A percentile compares a stretch with the other conserved stretches of the same genome.
Evolutionary conservation across 2,329 filamentous ascomycete genomes (phyloP).

Genomic region (Podosphaera aphanis): DNA sequence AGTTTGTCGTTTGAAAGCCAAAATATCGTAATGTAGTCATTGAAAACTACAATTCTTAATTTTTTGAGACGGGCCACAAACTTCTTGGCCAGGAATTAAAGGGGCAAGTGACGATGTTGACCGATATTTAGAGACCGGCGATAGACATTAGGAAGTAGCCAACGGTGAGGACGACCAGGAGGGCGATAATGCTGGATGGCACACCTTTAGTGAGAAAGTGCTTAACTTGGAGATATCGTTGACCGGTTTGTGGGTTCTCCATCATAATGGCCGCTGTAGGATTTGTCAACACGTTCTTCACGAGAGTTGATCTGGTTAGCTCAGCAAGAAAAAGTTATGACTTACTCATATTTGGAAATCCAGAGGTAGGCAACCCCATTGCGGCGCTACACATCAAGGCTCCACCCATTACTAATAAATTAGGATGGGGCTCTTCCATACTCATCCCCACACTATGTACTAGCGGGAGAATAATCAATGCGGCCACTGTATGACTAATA

Average conservation of each 20-base stretch:
- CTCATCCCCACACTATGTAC: constrained; percentile 63
- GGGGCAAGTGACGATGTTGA: no score
- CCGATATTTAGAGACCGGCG: constrained; percentile 7
- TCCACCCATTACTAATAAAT: constrained; percentile 81
- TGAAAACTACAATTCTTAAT: no score
- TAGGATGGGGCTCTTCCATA: constrained; percentile 81
- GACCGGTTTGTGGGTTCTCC: constrained; percentile 75
- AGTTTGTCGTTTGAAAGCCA: no score
- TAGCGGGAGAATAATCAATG: constrained; percentile 78
- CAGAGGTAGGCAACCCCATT: constrained; percentile 87
- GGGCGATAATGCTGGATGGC: constrained; percentile 61
- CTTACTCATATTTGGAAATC: constrained; percentile 99
- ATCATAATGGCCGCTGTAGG: constrained; percentile 85
- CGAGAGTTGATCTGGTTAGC: not conserved
- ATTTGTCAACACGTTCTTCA: constrained; percentile 5
- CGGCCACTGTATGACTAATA: constrained; percentile 91
- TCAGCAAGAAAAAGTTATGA: constrained; percentile 16
- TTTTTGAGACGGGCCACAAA: no score
- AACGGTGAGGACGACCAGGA: constrained; percentile 62
- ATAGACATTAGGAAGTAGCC: constrained; percentile 72
- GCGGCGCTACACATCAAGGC: constrained; percentile 95
- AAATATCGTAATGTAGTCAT: no score
- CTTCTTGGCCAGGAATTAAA: no score
- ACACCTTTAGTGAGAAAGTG: constrained; percentile 92
- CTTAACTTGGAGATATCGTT: constrained; percentile 73